phyloP scores from a whole-genome alignment of 441 rosid genomes.

The Erodium moschatum region DNA sequence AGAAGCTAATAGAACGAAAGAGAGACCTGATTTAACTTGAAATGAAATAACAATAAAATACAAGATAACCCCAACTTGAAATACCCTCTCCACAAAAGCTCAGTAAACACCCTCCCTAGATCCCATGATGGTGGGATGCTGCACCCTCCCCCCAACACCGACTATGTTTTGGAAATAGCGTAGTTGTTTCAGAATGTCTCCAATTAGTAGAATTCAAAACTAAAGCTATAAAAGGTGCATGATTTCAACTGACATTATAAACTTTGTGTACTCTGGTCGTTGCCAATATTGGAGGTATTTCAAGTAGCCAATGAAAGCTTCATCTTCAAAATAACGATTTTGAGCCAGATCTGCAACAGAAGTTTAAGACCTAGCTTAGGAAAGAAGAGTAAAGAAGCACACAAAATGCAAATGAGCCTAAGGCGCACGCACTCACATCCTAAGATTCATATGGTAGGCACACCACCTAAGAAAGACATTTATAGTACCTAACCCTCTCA shows the following conservation, averaged over 20 bases:
- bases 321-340: constrained; percentile 30
- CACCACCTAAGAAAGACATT: background rate
- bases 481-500: background rate
- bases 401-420: background rate
- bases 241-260: constrained; percentile 58
- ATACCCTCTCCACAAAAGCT: too few relatives aligned
- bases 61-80: background rate
- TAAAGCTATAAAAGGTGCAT: constrained; percentile 8
- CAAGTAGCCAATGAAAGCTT: constrained; percentile 48
- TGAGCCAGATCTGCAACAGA: constrained; percentile 76
- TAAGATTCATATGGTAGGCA: too few relatives aligned
- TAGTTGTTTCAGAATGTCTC: background rate
- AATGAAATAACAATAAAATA: too few relatives aligned
- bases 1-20: background rate
- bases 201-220: background rate
- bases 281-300: constrained; percentile 75
- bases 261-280: constrained; percentile 77
- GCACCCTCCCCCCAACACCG: too few relatives aligned
- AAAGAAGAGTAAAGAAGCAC: background rate
- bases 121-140: background rate
- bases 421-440: background rate
- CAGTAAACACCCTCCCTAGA: too few relatives aligned
- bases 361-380: constrained; percentile 12
- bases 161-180: background rate
- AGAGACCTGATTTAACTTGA: too few relatives aligned